Evolutionary conservation across 1,139 yeast species (phyloP).

Genomic region (Magnusiomyces starmeri): DNA sequence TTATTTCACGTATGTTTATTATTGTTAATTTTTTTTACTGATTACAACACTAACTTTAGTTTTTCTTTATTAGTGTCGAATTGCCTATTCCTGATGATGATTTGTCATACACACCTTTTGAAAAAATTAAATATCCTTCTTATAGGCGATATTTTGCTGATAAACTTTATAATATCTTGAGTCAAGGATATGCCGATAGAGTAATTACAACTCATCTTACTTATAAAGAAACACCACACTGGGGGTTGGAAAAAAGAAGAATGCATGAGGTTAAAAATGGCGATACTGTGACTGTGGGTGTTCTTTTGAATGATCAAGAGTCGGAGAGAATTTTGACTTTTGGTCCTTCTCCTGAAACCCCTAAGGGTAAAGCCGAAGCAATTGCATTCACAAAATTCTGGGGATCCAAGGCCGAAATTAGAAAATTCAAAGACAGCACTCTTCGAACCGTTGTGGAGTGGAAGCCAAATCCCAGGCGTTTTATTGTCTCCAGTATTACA

Average conservation of each 20-base stretch:
- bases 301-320: constrained; percentile 64
- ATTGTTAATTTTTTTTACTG: neutral
- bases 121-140: constrained; percentile 65
- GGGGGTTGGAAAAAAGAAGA: constrained; percentile 51
- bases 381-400: constrained; percentile 71
- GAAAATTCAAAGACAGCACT: constrained; percentile 81
- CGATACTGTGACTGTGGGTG: constrained; percentile 44
- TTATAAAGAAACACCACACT: constrained; percentile 24
- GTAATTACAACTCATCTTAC: constrained; percentile 25
- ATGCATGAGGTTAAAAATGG: constrained; percentile 28
- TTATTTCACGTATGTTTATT: constrained; percentile 32
- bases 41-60: constrained; percentile 4
- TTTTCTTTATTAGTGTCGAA: constrained; percentile 15
- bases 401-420: constrained; percentile 79
- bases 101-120: constrained; percentile 54
- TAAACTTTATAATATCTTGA: constrained; percentile 52
- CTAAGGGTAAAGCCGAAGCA: constrained; percentile 43
- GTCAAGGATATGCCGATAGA: constrained; percentile 63
- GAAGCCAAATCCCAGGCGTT: constrained; percentile 49
- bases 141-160: constrained; percentile 59
- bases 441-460: constrained; percentile 88
- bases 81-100: constrained; percentile 22
- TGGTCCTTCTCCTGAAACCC: constrained; percentile 57
- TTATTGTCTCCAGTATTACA: constrained; percentile 60
- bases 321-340: constrained; percentile 75